Conservation (phyloP, 192 early-diverging fungal species). For the Jimgerdemannia lactiflua region DNA sequence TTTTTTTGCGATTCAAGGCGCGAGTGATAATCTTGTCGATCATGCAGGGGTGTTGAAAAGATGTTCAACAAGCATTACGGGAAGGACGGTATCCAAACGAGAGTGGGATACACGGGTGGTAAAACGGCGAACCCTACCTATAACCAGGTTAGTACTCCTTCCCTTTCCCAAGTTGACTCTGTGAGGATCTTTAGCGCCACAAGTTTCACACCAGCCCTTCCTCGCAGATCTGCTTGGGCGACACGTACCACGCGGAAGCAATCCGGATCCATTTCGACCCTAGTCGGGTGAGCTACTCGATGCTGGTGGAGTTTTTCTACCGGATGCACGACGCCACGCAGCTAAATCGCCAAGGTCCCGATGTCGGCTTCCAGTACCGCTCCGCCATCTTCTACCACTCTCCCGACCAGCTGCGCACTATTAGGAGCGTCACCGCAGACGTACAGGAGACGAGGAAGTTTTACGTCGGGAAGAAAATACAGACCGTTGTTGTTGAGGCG, state of each 20-base stretch:
- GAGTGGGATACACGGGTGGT: constrained; percentile 33
- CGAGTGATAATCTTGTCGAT: not conserved
- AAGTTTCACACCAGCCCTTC: not conserved
- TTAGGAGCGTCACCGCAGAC: constrained; percentile 62
- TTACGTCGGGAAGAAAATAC: not conserved
- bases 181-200: not conserved
- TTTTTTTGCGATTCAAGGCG: not conserved
- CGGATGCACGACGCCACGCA: constrained; percentile 87
- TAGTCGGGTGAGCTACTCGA: constrained; percentile 61
- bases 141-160: constrained; percentile 16
- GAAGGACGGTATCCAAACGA: constrained; percentile 15
- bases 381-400: constrained; percentile 82
- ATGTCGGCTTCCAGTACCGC: constrained; percentile 87
- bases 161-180: no score
- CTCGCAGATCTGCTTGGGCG: constrained; percentile 59
- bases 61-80: constrained; percentile 30
- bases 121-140: constrained; percentile 18
- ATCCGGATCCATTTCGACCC: constrained; percentile 77
- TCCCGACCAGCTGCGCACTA: constrained; percentile 65
- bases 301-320: constrained; percentile 81
- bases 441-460: constrained; percentile 42
- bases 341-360: constrained; percentile 75
- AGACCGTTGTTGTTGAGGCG: not conserved
- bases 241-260: constrained; percentile 81
- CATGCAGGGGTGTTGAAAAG: constrained; percentile 26